Conservation (phyloP, 768 basidiomycete species). For the Leccinum pellstonianum region DNA sequence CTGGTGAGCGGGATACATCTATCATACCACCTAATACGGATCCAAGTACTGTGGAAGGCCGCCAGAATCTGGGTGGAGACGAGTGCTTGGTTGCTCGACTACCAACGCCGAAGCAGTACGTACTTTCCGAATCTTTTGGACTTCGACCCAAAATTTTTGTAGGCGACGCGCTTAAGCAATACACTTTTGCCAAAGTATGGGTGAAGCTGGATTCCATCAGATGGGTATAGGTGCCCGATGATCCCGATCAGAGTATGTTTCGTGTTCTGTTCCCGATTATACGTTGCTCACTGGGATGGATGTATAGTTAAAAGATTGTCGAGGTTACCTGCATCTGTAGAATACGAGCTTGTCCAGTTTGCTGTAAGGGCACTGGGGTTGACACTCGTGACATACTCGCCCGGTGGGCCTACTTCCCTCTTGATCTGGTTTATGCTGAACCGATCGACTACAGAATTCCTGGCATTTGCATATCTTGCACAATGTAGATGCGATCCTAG, state of each 20-base stretch:
- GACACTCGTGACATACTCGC: constrained; percentile 62
- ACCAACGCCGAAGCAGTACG: constrained; percentile 47
- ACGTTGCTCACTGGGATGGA: constrained; percentile 5
- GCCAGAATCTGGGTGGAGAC: constrained; percentile 73
- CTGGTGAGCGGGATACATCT: constrained; percentile 39
- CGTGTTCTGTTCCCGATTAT: background rate
- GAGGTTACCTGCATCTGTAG: constrained; percentile 41
- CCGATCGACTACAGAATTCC: constrained; percentile 47
- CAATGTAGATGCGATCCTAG: constrained; percentile 80
- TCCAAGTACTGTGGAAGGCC: constrained; percentile 42
- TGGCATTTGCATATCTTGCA: constrained; percentile 76
- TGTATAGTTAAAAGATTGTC: constrained; percentile 54
- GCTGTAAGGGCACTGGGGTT: constrained; percentile 57
- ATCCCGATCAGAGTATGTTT: constrained; percentile 70
- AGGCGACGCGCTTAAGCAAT: constrained; percentile 49
- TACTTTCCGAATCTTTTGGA: constrained; percentile 8
- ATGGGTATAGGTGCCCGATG: constrained; percentile 61
- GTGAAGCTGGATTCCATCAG: constrained; percentile 64
- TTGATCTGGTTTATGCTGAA: constrained; percentile 2
- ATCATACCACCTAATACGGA: constrained; percentile 60
- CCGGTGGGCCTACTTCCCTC: constrained; percentile 43
- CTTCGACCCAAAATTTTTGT: constrained; percentile 10
- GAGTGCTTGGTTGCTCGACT: constrained; percentile 63
- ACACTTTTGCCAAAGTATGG: constrained; percentile 40
- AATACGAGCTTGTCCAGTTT: constrained; percentile 39